These are phyloP conservation scores for Talaromyces piceae DNA, from an alignment of 2,329 filamentous ascomycete genomes.

Conservation along the genomic window DNA sequence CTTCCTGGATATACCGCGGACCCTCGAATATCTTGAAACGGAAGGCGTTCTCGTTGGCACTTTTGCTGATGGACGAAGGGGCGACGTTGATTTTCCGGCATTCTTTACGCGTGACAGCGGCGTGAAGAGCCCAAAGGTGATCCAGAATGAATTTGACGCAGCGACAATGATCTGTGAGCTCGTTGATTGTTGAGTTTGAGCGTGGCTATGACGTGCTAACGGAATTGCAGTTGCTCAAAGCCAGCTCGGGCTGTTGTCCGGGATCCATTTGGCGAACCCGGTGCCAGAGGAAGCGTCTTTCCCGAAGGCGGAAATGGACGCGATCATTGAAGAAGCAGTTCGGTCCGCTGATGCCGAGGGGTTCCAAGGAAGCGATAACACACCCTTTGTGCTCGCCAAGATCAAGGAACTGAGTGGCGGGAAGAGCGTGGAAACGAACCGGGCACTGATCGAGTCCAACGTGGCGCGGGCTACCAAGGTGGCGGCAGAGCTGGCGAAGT, in stretches of 20 bases:
- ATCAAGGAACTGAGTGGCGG: conserved; percentile 72
- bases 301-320: conserved; percentile 62
- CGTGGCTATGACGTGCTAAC: conserved; percentile 4
- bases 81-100: conserved; percentile 74
- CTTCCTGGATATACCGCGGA: conserved; percentile 85
- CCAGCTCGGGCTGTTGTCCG: conserved; percentile 63
- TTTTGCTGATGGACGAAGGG: conserved; percentile 72
- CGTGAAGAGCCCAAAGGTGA: conserved; percentile 65
- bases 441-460: conserved; percentile 60
- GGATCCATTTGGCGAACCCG: conserved; percentile 82
- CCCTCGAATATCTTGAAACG: conserved; percentile 71
- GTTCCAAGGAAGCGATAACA: conserved; percentile 67
- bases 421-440: conserved; percentile 66
- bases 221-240: conserved; percentile 58
- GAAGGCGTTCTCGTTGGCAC: conserved; percentile 73
- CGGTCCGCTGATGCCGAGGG: conserved; percentile 57
- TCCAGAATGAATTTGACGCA: conserved; percentile 70
- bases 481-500: conserved; percentile 53
- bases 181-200: neutral
- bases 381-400: conserved; percentile 71
- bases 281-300: conserved; percentile 66
- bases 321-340: conserved; percentile 61
- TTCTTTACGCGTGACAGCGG: conserved; percentile 91
- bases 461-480: conserved; percentile 58
- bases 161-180: conserved; percentile 71